These are phyloP conservation scores for Xylariomycetidae sp. DNA, from an alignment of 2,329 filamentous ascomycete species.

Conservation along the genomic window DNA sequence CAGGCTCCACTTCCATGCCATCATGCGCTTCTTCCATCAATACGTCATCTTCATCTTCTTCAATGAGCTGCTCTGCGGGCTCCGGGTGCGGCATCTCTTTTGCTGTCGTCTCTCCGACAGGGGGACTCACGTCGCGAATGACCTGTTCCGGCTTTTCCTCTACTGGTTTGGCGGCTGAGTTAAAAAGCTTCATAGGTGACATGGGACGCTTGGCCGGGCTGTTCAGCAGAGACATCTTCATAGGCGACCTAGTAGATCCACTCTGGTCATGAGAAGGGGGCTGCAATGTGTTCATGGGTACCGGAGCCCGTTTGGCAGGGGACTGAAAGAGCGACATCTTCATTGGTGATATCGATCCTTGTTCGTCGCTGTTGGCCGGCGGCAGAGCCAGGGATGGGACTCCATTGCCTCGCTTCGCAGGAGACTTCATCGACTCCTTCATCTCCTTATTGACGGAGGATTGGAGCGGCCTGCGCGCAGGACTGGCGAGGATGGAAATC, in stretches of 20 bases:
- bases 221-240: conserved; percentile 28
- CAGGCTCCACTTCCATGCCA: conserved; percentile 23
- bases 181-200: conserved; percentile 21
- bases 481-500: conserved; percentile 43
- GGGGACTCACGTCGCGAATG: conserved; percentile 11
- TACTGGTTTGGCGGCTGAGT: conserved; percentile 7
- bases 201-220: conserved; percentile 27
- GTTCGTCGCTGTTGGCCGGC: conserved; percentile 19
- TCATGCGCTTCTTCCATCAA: conserved; percentile 1
- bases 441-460: no score
- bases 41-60: background rate
- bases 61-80: conserved; percentile 3
- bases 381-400: conserved; percentile 23
- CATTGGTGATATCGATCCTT: conserved; percentile 37
- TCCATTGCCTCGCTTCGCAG: conserved; percentile 50
- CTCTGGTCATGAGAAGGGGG: conserved; percentile 20
- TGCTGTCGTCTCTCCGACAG: conserved; percentile 10
- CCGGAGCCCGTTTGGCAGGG: conserved; percentile 42
- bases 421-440: conserved; percentile 53
- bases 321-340: conserved; percentile 48
- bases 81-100: conserved; percentile 7
- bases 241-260: conserved; percentile 28
- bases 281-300: conserved; percentile 20
- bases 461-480: conserved; percentile 48
- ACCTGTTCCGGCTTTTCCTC: conserved; percentile 9